phyloP scores from a whole-genome alignment of 2,329 filamentous ascomycete species.

The Clarireedia homoeocarpa region DNA sequence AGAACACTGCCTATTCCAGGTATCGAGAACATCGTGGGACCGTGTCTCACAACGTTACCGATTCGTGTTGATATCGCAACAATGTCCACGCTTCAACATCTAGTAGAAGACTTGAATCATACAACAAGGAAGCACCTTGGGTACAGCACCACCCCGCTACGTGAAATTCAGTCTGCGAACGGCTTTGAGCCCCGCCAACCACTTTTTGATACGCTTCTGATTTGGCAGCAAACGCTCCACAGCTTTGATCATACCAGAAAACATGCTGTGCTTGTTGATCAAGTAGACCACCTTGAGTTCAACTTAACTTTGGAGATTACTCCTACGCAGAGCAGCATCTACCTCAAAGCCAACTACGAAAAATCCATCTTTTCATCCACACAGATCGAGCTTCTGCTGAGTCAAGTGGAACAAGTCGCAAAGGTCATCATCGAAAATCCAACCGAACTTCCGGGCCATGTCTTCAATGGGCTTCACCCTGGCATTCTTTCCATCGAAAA shows the following conservation, averaged over 20 bases:
- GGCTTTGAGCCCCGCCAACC: slow-evolving; percentile 45
- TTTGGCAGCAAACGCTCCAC: slow-evolving; percentile 71
- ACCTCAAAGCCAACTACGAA: slow-evolving; percentile 48
- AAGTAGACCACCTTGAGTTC: slow-evolving; percentile 68
- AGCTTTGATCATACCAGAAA: slow-evolving; percentile 27
- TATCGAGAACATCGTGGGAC: slow-evolving; percentile 69
- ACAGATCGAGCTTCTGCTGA: slow-evolving; percentile 48
- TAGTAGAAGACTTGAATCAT: slow-evolving; percentile 56
- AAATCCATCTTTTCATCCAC: slow-evolving; percentile 42
- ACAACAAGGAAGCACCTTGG: slow-evolving; percentile 58
- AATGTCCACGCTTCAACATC: slow-evolving; percentile 45
- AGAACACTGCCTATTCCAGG: slow-evolving; percentile 62
- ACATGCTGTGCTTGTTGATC: slow-evolving; percentile 46
- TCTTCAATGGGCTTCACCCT: slow-evolving; percentile 12
- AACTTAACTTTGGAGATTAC: slow-evolving; percentile 70
- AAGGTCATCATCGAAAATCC: slow-evolving; percentile 30
- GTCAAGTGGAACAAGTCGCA: slow-evolving; percentile 52
- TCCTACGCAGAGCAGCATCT: slow-evolving; percentile 43
- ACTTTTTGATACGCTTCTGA: slow-evolving; percentile 72
- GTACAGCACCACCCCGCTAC: slow-evolving; percentile 55
- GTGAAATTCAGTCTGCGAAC: slow-evolving; percentile 58
- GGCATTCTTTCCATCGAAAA: slow-evolving; percentile 26
- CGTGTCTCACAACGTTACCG: slow-evolving; percentile 71
- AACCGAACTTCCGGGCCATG: slow-evolving; percentile 3
- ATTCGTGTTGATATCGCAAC: slow-evolving; percentile 53